These are phyloP conservation scores for Coniochaeta sp. DNA, from an alignment of 2,329 filamentous ascomycete genomes.

Conservation along the genomic window DNA sequence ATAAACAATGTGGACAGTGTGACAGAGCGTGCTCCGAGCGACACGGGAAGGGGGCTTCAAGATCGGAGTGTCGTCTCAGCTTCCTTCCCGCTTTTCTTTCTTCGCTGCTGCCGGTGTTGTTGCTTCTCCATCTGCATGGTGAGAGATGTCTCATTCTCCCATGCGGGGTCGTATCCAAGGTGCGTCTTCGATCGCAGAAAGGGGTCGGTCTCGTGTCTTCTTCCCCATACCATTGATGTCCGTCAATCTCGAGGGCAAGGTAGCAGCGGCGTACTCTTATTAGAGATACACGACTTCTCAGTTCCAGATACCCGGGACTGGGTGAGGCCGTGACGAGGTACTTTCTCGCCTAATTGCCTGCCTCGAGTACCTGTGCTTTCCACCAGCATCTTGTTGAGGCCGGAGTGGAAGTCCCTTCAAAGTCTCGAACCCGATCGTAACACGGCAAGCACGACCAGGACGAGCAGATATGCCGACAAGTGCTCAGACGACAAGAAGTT, in stretches of 20 bases:
- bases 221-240: not conserved
- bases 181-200: not conserved
- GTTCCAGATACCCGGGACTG: not conserved
- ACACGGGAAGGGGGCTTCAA: not conserved
- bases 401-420: no score
- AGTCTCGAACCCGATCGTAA: no score
- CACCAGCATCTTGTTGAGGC: no score
- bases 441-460: no score
- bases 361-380: no score
- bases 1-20: not conserved
- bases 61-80: not conserved
- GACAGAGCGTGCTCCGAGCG: not conserved
- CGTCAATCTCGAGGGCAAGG: not conserved
- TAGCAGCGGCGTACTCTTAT: no score
- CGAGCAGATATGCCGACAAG: no score
- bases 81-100: not conserved
- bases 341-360: not conserved
- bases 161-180: not conserved
- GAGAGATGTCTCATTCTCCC: not conserved
- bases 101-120: not conserved
- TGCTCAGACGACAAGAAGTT: no score
- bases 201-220: not conserved
- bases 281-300: not conserved
- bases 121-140: not conserved
- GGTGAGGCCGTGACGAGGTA: not conserved